phyloP scores from a whole-genome alignment of 192 early-diverging fungal species.

The Rhizophagus clarus region DNA sequence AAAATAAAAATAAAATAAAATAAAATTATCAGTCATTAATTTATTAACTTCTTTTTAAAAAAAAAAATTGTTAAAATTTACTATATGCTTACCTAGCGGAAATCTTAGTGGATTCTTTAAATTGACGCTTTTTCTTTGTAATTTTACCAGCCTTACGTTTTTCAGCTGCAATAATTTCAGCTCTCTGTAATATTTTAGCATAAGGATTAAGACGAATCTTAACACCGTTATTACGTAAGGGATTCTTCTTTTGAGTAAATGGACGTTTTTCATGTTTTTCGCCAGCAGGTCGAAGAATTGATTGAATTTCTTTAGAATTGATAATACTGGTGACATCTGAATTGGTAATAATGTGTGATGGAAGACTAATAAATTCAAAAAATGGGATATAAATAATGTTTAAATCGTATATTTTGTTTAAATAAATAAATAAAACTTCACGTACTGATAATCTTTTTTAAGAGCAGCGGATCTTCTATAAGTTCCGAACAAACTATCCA shows the following conservation, averaged over 20 bases:
- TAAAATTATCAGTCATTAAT: neutral
- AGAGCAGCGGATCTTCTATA: constrained; percentile 71
- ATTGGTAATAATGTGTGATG: constrained; percentile 86
- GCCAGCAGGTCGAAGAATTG: constrained; percentile 86
- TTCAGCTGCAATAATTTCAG: constrained; percentile 67
- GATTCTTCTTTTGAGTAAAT: constrained; percentile 99
- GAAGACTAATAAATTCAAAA: constrained; percentile 66
- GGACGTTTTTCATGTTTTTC: constrained; percentile 83
- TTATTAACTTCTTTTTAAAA: neutral
- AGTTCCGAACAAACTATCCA: constrained; percentile 94
- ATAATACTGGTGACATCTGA: constrained; percentile 95
- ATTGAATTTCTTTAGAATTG: constrained; percentile 96
- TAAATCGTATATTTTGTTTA: neutral
- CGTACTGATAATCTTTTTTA: constrained; percentile 78
- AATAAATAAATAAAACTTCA: neutral
- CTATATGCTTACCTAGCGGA: neutral
- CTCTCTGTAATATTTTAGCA: constrained; percentile 83
- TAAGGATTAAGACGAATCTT: constrained; percentile 97
- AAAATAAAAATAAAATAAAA: neutral
- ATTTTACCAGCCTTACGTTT: constrained; percentile 56
- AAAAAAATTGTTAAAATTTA: neutral
- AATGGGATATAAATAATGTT: neutral
- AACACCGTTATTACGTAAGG: constrained; percentile 87
- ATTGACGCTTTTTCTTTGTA: constrained; percentile 48
- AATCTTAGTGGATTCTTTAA: constrained; percentile 11